Conservation (phyloP, 768 basidiomycete species). For the Lactarius hengduanensis region DNA sequence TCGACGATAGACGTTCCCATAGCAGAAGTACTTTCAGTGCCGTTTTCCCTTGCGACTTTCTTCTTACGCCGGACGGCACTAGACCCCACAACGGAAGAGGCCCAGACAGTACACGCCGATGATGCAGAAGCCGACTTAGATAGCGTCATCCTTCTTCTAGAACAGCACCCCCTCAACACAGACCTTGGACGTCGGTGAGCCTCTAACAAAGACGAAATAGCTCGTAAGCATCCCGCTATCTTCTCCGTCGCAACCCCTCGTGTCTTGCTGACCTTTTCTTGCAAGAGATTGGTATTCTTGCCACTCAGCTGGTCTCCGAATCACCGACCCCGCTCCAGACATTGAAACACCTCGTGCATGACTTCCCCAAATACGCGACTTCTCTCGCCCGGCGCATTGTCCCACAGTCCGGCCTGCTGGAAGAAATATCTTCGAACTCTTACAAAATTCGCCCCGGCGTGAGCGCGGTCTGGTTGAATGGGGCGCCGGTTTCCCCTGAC, state of each 20-base stretch:
- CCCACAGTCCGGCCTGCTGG: slow-evolving; percentile 47
- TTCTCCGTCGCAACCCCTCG: slow-evolving; percentile 31
- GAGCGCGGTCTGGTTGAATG: slow-evolving; percentile 80
- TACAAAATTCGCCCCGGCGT: slow-evolving; percentile 50
- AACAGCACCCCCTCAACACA: slow-evolving; percentile 37
- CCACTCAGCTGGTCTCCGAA: slow-evolving; percentile 69
- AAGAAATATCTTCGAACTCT: slow-evolving; percentile 60
- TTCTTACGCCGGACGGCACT: not conserved
- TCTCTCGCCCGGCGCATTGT: slow-evolving; percentile 68
- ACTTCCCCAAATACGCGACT: slow-evolving; percentile 86
- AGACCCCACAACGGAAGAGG: slow-evolving; percentile 20
- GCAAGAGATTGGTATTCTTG: slow-evolving; percentile 68
- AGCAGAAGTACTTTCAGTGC: slow-evolving; percentile 27
- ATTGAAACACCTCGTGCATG: slow-evolving; percentile 71
- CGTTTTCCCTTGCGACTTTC: not conserved
- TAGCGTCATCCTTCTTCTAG: slow-evolving; percentile 27
- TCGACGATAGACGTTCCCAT: slow-evolving; percentile 74
- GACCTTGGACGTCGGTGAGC: slow-evolving; percentile 42
- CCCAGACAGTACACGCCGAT: not conserved
- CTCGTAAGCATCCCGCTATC: slow-evolving; percentile 19
- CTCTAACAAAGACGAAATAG: slow-evolving; percentile 54
- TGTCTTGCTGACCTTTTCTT: slow-evolving; percentile 38
- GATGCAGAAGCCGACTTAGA: slow-evolving; percentile 21
- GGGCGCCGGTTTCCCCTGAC: slow-evolving; percentile 53
- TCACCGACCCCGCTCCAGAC: slow-evolving; percentile 53